Evolutionary conservation across 345 rosid species (phyloP).

Genomic region (Linum trigynum): DNA sequence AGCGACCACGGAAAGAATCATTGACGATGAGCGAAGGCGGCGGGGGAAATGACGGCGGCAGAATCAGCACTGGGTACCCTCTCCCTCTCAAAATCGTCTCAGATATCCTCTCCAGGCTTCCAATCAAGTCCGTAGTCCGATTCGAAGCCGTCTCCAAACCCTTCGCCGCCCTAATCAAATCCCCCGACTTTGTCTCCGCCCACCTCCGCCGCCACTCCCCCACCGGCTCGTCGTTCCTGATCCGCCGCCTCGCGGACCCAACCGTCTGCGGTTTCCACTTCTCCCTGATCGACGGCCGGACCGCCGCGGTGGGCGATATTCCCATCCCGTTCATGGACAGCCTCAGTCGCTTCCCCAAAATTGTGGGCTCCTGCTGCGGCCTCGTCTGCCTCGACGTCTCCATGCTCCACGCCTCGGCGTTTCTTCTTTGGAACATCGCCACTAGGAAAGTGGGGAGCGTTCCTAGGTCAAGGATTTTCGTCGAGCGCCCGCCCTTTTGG

Average conservation of each 20-base stretch:
- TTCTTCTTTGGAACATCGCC: slow-evolving; percentile 28
- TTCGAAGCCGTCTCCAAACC: slow-evolving; percentile 32
- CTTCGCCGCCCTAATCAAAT: slow-evolving; percentile 18
- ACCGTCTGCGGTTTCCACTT: background rate
- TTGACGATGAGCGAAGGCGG: too few species aligned
- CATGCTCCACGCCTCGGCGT: slow-evolving; percentile 10
- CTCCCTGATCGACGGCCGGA: background rate
- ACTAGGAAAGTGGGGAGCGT: slow-evolving; percentile 12
- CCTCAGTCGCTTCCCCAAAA: slow-evolving; percentile 18
- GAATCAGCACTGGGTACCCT: background rate
- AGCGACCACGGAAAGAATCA: too few species aligned
- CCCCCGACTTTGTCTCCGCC: slow-evolving; percentile 20
- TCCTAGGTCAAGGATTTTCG: slow-evolving; percentile 12
- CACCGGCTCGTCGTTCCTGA: slow-evolving; percentile 12
- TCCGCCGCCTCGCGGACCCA: slow-evolving; percentile 19
- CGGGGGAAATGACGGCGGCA: too few species aligned
- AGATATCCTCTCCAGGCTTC: slow-evolving; percentile 30
- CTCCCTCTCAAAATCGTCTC: background rate
- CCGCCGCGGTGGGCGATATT: background rate
- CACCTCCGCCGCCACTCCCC: slow-evolving; percentile 18
- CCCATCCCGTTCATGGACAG: background rate
- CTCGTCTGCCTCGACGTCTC: slow-evolving; percentile 34
- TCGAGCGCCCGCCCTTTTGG: background rate
- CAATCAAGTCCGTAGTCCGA: slow-evolving; percentile 29
- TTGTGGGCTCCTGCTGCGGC: slow-evolving; percentile 32